These are phyloP conservation scores for Fomes fomentarius DNA, from an alignment of 1,284 basidiomycete genomes.

Conservation along the genomic window DNA sequence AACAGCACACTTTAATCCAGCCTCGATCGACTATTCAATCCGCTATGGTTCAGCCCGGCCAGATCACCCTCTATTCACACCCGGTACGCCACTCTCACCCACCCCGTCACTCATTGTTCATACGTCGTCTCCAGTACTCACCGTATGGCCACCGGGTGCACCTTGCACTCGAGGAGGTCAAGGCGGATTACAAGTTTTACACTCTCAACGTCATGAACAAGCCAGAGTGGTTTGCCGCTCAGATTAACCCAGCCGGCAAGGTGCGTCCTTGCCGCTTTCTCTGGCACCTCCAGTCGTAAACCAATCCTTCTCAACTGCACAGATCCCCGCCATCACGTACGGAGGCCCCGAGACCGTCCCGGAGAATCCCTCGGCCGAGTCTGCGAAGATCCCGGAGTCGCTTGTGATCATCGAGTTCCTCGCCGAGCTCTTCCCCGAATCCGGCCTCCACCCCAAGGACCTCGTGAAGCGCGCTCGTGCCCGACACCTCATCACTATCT, in stretches of 20 bases:
- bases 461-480: conserved; percentile 56
- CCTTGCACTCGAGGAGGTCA: conserved; percentile 58
- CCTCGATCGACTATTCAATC: neutral
- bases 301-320: neutral
- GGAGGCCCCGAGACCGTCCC: conserved; percentile 56
- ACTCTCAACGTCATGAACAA: conserved; percentile 64
- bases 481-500: conserved; percentile 60
- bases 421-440: conserved; percentile 51
- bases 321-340: conserved; percentile 57
- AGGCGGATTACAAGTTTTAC: conserved; percentile 48
- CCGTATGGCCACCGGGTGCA: conserved; percentile 5
- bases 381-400: conserved; percentile 61
- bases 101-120: too few species aligned
- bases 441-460: conserved; percentile 52
- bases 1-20: too few species aligned
- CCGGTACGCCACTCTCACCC: neutral
- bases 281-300: too few species aligned
- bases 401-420: conserved; percentile 65
- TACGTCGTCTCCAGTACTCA: neutral
- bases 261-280: conserved; percentile 35
- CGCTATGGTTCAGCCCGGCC: neutral
- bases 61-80: conserved; percentile 1
- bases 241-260: conserved; percentile 64
- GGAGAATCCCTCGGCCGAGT: conserved; percentile 57
- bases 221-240: conserved; percentile 62